phyloP scores from a whole-genome alignment of 2,329 filamentous ascomycete genomes.

The Phyllosticta paracitricarpa region DNA sequence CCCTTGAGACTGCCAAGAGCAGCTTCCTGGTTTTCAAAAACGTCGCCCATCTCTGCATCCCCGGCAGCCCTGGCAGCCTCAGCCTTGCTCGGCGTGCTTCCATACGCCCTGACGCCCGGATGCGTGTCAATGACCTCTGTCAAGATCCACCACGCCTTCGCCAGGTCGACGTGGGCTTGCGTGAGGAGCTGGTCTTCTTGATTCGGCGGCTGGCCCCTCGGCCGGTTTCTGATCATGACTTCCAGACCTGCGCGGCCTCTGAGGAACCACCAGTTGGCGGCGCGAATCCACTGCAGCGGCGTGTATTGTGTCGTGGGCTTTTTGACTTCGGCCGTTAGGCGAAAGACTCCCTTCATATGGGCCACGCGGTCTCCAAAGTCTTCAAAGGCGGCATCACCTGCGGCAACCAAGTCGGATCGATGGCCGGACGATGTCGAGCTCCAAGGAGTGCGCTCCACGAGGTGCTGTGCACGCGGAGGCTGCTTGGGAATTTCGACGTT shows the following conservation, averaged over 20 bases:
- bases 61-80: slow-evolving; percentile 34
- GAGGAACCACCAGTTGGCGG: slow-evolving; percentile 82
- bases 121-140: slow-evolving; percentile 31
- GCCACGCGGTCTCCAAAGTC: slow-evolving; percentile 62
- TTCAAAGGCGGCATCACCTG: slow-evolving; percentile 42
- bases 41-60: slow-evolving; percentile 34
- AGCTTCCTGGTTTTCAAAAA: slow-evolving; percentile 42
- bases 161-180: slow-evolving; percentile 76
- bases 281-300: slow-evolving; percentile 59
- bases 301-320: slow-evolving; percentile 55
- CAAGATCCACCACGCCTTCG: slow-evolving; percentile 76
- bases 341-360: slow-evolving; percentile 67
- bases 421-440: slow-evolving; percentile 7
- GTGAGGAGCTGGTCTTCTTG: slow-evolving; percentile 42
- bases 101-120: slow-evolving; percentile 20
- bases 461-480: slow-evolving; percentile 4
- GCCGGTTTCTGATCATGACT: slow-evolving; percentile 54
- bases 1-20: slow-evolving; percentile 60
- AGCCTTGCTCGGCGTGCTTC: slow-evolving; percentile 19
- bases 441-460: slow-evolving; percentile 2
- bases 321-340: slow-evolving; percentile 64
- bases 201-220: slow-evolving; percentile 32
- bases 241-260: slow-evolving; percentile 71
- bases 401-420: slow-evolving; percentile 2
- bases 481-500: slow-evolving; percentile 10